Evolutionary conservation across 2,329 filamentous ascomycete species (phyloP).

Genomic region (Didymella sp.): DNA sequence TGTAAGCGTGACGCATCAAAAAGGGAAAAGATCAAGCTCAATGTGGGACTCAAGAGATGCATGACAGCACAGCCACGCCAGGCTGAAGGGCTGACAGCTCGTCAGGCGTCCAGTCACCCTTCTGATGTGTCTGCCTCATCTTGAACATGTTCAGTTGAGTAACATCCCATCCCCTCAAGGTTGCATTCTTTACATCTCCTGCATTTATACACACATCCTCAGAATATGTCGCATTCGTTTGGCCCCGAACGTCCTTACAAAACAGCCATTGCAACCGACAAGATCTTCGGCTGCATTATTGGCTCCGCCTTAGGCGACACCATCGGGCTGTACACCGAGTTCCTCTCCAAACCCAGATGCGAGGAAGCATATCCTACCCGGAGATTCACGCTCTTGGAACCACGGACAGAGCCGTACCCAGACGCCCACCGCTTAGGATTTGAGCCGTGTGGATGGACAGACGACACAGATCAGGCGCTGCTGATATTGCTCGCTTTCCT

Average conservation of each 20-base stretch:
- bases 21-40: too few relatives aligned
- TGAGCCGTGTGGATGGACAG: conserved; percentile 57
- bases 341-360: conserved; percentile 51
- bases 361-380: conserved; percentile 48
- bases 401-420: conserved; percentile 53
- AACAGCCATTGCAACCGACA: conserved; percentile 41
- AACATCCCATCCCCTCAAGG: neutral
- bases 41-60: too few relatives aligned
- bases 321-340: conserved; percentile 63
- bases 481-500: conserved; percentile 59
- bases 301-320: conserved; percentile 63
- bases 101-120: neutral
- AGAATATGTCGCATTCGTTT: neutral
- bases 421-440: conserved; percentile 54
- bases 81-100: neutral
- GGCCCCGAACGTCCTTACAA: conserved; percentile 39
- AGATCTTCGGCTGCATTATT: conserved; percentile 56
- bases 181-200: neutral
- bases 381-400: conserved; percentile 51
- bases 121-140: neutral
- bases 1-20: too few relatives aligned
- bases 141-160: neutral
- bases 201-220: neutral
- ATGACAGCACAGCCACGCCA: neutral
- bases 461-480: conserved; percentile 63